Evolutionary conservation across 2,329 filamentous ascomycete species (phyloP), one percentile per base, ranked within the genome.

Genomic region (Pseudogymnoascus sp.): DNA sequence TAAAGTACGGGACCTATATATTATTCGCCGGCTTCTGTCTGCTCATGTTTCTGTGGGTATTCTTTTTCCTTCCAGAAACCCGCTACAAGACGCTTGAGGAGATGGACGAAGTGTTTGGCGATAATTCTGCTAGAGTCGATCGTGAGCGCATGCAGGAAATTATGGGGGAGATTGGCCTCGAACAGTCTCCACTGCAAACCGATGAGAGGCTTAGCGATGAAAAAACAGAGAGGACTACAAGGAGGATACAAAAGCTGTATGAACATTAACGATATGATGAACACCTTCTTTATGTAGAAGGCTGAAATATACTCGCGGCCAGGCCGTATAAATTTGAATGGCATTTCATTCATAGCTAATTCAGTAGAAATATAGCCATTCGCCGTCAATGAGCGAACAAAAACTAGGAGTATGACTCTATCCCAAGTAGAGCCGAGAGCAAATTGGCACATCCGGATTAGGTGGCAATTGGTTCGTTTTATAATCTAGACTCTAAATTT

Each of bases 61-160:
- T 72, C 65, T 77, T 78, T 69, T 74, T 78, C 59, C 67, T 80
- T 7, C 78, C 78, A 4, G 77, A 80, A 67, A 80, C 78, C 2
- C 79, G 77, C 63, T 77, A 77, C 63, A 71, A 78, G 35, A 75
- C 75, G 8, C 70, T 79, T 6, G 78, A 80, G 65, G 74, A 73
- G 33, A 76, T 78, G 70, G 77, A 79, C 63, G 70, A 69, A 3
- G 70, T 80, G 19, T 80, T 79, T 33, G 62, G 64, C 44, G 63
- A 44, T 2, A 44, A 44, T 13, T 44, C 40, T 44, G 40, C 40
- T 44, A 44, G 16, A 1, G 40, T 13, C 0, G 40, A 44, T 44
- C 40, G 40, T 13, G 40, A 44, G 40, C 16, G 40, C 13, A 44
- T 44, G 40, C 40, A 44, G 13, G 40, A 44, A 21, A 44, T 44